A percentile compares a stretch with the other conserved stretches of the same genome.
phyloP scores from a whole-genome alignment of 2,329 filamentous ascomycete species.

The Claviceps sorghi region DNA sequence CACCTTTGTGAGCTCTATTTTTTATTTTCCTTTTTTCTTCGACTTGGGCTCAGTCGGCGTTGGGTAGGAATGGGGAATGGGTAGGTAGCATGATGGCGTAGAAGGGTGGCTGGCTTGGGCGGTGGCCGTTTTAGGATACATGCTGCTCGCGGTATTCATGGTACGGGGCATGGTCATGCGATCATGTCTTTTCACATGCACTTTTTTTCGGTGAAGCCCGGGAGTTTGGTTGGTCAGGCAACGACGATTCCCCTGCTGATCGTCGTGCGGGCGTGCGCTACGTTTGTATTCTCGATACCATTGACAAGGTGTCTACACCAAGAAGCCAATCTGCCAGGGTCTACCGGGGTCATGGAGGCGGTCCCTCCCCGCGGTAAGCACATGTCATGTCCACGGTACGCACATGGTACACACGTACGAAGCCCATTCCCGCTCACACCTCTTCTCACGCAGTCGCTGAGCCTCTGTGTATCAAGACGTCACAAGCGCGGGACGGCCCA shows the following conservation, averaged over 20 bases:
- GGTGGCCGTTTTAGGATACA: background rate
- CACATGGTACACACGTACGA: too few species aligned
- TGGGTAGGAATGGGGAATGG: background rate
- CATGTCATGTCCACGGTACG: too few species aligned
- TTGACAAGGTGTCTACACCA: too few species aligned
- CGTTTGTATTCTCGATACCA: too few species aligned
- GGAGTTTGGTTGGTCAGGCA: background rate
- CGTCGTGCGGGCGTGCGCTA: background rate
- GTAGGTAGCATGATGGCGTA: background rate
- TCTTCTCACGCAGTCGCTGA: too few species aligned
- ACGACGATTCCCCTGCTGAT: background rate
- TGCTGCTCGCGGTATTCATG: background rate
- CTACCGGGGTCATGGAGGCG: too few species aligned
- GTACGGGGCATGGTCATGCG: background rate
- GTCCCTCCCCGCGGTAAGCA: too few species aligned
- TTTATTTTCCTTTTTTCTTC: background rate
- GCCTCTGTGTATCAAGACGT: too few species aligned
- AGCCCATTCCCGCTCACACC: too few species aligned
- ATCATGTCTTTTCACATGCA: background rate
- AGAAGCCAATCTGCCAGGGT: too few species aligned
- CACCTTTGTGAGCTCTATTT: background rate
- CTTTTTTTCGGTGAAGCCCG: background rate
- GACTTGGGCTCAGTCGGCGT: background rate
- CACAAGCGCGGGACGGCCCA: too few species aligned
- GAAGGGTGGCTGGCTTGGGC: background rate